Base-by-base conservation (phyloP, 2,329 filamentous ascomycete genomes). In the Trichoderma atrobrunneum region DNA sequence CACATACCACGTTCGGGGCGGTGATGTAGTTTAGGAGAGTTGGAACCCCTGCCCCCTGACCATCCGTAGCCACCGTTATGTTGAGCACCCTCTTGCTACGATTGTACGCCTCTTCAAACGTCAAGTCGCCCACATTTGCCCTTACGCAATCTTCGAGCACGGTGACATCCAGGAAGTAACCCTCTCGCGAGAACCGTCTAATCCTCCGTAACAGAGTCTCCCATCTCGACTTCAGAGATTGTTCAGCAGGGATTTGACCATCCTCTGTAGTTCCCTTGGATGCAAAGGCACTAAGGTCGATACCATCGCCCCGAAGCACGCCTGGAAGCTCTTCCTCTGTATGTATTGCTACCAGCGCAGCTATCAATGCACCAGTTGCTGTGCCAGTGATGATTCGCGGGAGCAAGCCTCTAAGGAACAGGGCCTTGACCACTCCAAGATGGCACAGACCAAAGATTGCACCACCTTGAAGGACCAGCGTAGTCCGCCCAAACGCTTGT, bases 401-500 rank as follows among this genome's bases (percentile, higher is more conserved):
- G 60, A 98, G 85, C 18, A 98, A 83, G 0, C 93, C 93, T 32
- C 92, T 89, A 43, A 94, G 83, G 81, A 95, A 93, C 54, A 98
- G 84, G 2, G 94, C 94, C 79, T 95, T 97, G 51, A 97, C 93
- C 7, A 98, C 94, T 7, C 95, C 95, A 5, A 98, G 81, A 81
- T 98, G 95, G 77, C 93, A 97, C 11, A 97, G 83, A 2, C 95
- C 95, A 77, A 98, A 97, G 72, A 97, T 95, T 56, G 94, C 93
- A 16, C 95, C 95, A 62, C 95, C 95, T 80, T 98, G 94, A 1
- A 98, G 82, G 5, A 98, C 92, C 28, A 98, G 86, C 1, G 93
- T 94, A 71, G 91, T 96, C 75, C 94, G 87, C 11, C 95, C 95
- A 82, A 97, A 97, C 0, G 94, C 93, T 79, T 96, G 93, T 12